Percentiles rank a stretch among this genome's conserved stretches.
phyloP scores from a whole-genome alignment of 306 rosid genomes.

The Trichosanthes cucumerina region DNA sequence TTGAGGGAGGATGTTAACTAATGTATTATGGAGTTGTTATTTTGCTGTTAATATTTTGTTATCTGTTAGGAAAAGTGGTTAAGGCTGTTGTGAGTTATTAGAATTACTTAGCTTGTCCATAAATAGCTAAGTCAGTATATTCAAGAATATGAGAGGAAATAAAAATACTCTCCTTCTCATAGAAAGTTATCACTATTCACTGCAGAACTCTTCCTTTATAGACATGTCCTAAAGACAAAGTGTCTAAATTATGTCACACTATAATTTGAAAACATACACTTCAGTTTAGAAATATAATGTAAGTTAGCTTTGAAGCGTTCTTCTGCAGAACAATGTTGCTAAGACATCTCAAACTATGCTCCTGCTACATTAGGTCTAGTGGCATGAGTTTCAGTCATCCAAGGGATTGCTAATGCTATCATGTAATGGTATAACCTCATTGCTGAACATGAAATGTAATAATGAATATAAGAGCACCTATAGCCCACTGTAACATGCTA shows the following conservation, averaged over 20 bases:
- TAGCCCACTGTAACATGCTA: constrained; percentile 89
- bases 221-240: background rate
- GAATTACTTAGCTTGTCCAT: no score
- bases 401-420: background rate
- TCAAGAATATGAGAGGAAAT: no score
- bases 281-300: background rate
- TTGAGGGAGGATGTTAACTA: no score
- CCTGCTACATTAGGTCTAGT: background rate
- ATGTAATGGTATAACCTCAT: background rate
- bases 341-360: background rate
- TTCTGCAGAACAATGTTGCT: background rate
- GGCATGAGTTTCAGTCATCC: background rate
- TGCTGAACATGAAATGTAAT: background rate
- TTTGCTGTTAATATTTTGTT: no score
- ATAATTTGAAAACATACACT: background rate
- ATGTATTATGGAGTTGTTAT: no score
- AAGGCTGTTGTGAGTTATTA: no score
- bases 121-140: no score
- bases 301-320: background rate
- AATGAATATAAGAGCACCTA: constrained; percentile 22
- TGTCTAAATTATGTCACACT: background rate
- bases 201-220: background rate
- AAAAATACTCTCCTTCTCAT: no score
- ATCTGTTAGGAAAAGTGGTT: no score
- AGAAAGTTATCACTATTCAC: no score